These are phyloP conservation scores for Mycena crocata DNA, from an alignment of 768 basidiomycete genomes.

Conservation along the genomic window DNA sequence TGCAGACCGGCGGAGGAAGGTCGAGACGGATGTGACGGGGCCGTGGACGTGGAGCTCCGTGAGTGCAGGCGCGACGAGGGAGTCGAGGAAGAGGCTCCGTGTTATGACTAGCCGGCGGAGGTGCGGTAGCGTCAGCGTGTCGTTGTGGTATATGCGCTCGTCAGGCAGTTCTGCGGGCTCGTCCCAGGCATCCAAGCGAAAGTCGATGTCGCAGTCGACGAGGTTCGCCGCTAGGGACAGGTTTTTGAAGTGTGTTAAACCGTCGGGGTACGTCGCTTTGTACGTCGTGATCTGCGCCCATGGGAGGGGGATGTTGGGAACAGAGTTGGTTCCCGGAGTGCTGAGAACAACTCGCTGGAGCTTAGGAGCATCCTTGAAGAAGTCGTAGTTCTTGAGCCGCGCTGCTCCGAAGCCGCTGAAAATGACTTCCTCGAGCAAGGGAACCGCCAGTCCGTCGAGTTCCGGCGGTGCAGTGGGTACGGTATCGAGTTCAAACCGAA, in stretches of 20 bases:
- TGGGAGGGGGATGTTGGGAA: background rate
- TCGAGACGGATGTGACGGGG: background rate
- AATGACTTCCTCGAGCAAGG: background rate
- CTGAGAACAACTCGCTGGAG: constrained; percentile 1
- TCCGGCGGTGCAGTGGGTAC: background rate
- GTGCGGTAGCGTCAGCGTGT: background rate
- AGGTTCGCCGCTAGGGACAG: background rate
- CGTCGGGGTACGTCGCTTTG: background rate
- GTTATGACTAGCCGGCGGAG: constrained; percentile 5
- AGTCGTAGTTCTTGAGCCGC: background rate
- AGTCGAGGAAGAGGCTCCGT: background rate
- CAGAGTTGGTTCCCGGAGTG: background rate
- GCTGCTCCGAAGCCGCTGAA: background rate
- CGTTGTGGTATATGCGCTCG: background rate
- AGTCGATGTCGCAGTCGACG: constrained; percentile 7
- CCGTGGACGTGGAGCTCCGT: background rate
- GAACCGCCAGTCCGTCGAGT: background rate
- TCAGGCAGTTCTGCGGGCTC: no score
- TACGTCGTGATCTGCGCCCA: constrained; percentile 6
- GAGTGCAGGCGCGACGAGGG: background rate
- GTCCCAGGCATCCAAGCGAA: background rate
- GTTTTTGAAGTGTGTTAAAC: background rate
- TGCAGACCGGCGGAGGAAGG: constrained; percentile 1
- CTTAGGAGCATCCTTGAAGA: background rate
- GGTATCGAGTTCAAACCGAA: background rate